Percentiles rank a stretch among this genome's conserved stretches.
Conservation (phyloP, 371 early-diverging fungal species). For the Mortierella sp. region DNA sequence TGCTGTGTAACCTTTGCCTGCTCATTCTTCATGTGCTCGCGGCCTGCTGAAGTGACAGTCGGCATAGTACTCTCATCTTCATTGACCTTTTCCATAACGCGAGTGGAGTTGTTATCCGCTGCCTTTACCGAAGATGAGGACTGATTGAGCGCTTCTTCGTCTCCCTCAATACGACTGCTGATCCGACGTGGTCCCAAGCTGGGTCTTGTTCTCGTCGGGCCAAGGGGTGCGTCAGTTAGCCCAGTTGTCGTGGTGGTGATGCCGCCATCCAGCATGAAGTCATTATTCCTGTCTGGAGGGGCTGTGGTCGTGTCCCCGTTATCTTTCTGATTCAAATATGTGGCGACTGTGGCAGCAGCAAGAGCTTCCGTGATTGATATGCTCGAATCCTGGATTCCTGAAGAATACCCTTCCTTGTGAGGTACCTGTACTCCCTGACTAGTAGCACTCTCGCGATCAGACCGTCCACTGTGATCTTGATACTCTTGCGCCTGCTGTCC, state of each 20-base stretch:
- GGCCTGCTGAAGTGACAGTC: too few species aligned
- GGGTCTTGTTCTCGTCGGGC: conserved; percentile 12
- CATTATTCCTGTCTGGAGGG: neutral
- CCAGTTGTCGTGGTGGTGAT: neutral
- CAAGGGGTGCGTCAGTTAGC: neutral
- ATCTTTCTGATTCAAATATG: conserved; percentile 31
- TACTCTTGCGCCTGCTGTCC: conserved; percentile 1
- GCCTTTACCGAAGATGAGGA: too few species aligned
- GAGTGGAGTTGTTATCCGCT: too few species aligned
- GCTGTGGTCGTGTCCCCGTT: conserved; percentile 7
- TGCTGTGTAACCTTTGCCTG: neutral
- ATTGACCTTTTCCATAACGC: too few species aligned
- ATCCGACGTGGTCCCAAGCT: conserved; percentile 38
- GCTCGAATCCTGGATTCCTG: conserved; percentile 5
- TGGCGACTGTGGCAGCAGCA: conserved; percentile 38
- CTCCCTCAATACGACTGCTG: conserved; percentile 31
- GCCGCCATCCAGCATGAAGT: too few species aligned
- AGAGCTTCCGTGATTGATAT: conserved; percentile 30
- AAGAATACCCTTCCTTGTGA: neutral
- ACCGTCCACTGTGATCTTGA: neutral
- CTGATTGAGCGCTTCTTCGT: neutral
- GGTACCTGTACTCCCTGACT: neutral
- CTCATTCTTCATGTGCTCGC: conserved; percentile 11
- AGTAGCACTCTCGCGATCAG: neutral
- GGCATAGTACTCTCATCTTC: too few species aligned